phyloP scores from a whole-genome alignment of 2,329 filamentous ascomycete genomes.

The Aspergillus floridensis region DNA sequence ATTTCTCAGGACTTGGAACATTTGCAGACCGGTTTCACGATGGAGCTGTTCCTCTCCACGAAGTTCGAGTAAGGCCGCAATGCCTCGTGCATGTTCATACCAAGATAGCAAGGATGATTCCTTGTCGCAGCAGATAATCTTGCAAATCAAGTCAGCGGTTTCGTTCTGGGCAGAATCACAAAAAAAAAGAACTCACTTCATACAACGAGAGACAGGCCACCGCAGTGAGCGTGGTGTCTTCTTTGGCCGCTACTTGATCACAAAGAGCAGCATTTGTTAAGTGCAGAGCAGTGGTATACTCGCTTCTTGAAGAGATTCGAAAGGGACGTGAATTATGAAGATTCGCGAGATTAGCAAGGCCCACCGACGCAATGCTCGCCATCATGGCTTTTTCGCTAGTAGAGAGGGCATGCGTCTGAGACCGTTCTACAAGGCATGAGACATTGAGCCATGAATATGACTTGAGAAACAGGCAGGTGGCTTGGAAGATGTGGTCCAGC shows the following conservation, averaged over 20 bases:
- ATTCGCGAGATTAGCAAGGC: neutral
- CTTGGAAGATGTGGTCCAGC: conserved; percentile 3
- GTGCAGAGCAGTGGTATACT: conserved; percentile 1
- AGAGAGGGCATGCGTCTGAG: neutral
- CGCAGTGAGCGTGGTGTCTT: conserved; percentile 3
- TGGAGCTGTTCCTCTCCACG: conserved; percentile 2
- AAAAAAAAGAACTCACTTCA: neutral
- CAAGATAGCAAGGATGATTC: neutral
- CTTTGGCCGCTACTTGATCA: neutral
- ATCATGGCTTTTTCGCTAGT: conserved; percentile 2
- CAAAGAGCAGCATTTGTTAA: neutral
- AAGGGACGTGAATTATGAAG: neutral
- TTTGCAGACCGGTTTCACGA: neutral
- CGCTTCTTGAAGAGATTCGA: neutral
- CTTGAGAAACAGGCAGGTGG: conserved; percentile 1
- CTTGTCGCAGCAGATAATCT: conserved; percentile 1
- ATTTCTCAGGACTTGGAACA: conserved; percentile 4
- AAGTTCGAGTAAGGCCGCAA: conserved; percentile 2
- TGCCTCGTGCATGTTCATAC: neutral
- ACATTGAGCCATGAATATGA: neutral
- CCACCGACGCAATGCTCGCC: conserved; percentile 2
- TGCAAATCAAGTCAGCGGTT: neutral
- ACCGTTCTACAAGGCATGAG: neutral
- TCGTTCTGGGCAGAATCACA: no score
- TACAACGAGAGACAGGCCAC: conserved; percentile 1